Percentiles rank a stretch among this genome's conserved stretches.
phyloP scores from a whole-genome alignment of 2,329 filamentous ascomycete genomes.

The Claviceps cyperi region DNA sequence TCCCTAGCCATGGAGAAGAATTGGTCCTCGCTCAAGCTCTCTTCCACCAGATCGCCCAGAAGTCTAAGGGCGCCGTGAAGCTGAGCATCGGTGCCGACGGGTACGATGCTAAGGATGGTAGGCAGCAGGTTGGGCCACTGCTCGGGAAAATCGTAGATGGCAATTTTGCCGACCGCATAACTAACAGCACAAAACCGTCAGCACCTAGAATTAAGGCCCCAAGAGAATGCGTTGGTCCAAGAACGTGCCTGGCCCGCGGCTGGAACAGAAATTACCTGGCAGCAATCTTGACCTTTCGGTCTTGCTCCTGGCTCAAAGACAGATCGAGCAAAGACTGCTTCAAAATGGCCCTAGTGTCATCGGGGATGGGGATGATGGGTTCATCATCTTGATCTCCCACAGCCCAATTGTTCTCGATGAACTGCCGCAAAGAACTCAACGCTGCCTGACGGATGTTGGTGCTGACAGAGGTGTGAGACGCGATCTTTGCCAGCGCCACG shows the following conservation, averaged over 20 bases:
- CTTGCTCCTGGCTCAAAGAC: constrained; percentile 55
- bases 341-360: constrained; percentile 59
- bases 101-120: constrained; percentile 62
- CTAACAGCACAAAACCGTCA: constrained; percentile 19
- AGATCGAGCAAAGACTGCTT: constrained; percentile 63
- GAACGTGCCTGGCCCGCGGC: background rate
- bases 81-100: constrained; percentile 60
- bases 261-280: constrained; percentile 47
- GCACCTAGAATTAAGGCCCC: background rate
- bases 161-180: constrained; percentile 81
- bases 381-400: constrained; percentile 54
- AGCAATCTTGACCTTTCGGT: constrained; percentile 78
- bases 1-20: constrained; percentile 84
- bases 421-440: constrained; percentile 63
- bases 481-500: constrained; percentile 65
- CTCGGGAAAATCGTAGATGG: constrained; percentile 82
- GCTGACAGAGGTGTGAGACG: constrained; percentile 58
- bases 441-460: constrained; percentile 70
- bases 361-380: constrained; percentile 49
- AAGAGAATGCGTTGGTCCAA: background rate
- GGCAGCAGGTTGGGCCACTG: constrained; percentile 86
- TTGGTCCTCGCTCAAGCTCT: constrained; percentile 83
- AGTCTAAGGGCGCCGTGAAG: constrained; percentile 83
- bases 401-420: constrained; percentile 77
- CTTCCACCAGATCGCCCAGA: constrained; percentile 78